Base-by-base conservation (phyloP, 2,329 filamentous ascomycete genomes). In the Zymoseptoria passerinii region DNA sequence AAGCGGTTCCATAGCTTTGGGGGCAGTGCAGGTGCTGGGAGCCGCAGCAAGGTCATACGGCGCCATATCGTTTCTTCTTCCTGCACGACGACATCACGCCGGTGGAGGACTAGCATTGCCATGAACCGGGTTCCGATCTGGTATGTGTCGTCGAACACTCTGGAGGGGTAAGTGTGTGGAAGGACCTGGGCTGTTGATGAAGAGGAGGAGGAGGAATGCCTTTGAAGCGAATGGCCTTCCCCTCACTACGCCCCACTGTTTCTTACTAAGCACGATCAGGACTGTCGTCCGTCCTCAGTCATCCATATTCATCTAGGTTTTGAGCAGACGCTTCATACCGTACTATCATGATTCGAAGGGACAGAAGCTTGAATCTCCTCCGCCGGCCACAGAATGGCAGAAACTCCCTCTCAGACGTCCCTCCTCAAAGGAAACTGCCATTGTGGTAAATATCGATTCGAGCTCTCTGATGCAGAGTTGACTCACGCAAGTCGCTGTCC, bases 361-460 rank as follows among this genome's bases (percentile, higher is more conserved):
- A 44, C 6, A 44, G 35, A 44, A 2, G 35, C 35, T 44, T 13
- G 10, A 10, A 44, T 44, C 35, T 44, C 35, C 35, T 5, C 4
- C 4, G 4, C 35, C 13, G 10, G n/a, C 16, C 35, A 44, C 35
- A 44, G 35, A 44, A 44, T 44, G 35, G 4, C 35, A 16, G 35
- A 44, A 16, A 44, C 16, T 44, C 23, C 23, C 4, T 23, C 23
- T 23, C 23, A 23, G 23, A 23, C 23, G 23, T 4, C 23, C 4
- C 13, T 44, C 7, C 35, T 51, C 54, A 9, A 56, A 9, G 54
- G 54, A 4, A 56, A 56, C 16, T 56, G 54, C 16, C 54, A 56
- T 28, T 56, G 54, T 18, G 54, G 48, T 18, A 40, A 27, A 8
- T 52, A 56, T 56, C 54, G 54, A 19, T 56, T 56, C 29, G 54